Base-by-base conservation (phyloP, 2,329 filamentous ascomycete genomes). In the Penicillium digitatum region DNA sequence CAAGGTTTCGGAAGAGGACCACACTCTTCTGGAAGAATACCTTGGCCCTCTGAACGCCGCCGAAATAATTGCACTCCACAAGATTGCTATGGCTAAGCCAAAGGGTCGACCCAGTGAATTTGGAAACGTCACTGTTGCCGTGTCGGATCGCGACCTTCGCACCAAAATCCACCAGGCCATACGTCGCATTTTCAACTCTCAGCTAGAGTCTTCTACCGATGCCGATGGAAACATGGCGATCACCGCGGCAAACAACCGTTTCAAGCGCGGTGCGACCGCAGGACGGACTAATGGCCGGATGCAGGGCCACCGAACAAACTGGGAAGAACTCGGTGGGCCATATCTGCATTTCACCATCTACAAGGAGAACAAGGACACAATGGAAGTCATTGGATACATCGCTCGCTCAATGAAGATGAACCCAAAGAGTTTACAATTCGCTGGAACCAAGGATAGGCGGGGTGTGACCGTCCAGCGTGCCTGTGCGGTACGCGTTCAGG, bases 341-440 rank as follows among this genome's bases (percentile, higher is more conserved):
- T 94, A 90, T 71, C 77, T 96, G 14, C 91, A 96, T 72, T 95
- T 96, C 71, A 93, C 89, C 0, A 79, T 96, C 48, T 95, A 93
- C 82, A 96, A 96, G 76, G 92, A 96, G 76, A 96, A 96, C 76
- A 92, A 93, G 69, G 92, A 96, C 69, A 96, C 92, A 1, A 95
- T 96, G 89, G 92, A 96, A 65, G 87, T 90, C 0, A 80, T 95
- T 50, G 87, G 84, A 50, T 89, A 88, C 66, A 81, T 96, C 38
- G 84, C 87, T 1, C 87, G 87, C 40, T 82, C 87, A 60, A 75
- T 95, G 59, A 88, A 87, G 68, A 78, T 89, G 60, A 81, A 81
- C 38, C 69, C 81, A 3, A 91, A 89, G 69, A 80, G 82, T 26
- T 88, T 92, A 63, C 81, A 84, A 55, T 93, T 96, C 65, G 90